Evolutionary conservation across 805 yeast genomes (phyloP).

Genomic region (Starmerella stigmatis): DNA sequence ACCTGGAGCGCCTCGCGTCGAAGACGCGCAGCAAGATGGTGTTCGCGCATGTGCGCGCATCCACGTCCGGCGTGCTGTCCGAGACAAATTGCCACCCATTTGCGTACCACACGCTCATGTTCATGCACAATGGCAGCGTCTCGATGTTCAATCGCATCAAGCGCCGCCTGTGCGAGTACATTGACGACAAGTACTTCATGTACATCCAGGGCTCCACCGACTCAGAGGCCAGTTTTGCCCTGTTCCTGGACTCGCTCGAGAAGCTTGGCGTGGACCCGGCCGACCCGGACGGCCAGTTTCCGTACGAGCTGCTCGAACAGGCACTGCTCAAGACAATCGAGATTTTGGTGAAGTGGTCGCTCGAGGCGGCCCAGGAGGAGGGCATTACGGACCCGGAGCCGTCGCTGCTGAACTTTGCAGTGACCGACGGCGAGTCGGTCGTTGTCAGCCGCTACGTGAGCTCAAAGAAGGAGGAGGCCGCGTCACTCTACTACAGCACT

Average conservation of each 20-base stretch:
- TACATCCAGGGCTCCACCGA: conserved; percentile 89
- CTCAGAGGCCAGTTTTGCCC: conserved; percentile 88
- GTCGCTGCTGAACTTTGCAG: conserved; percentile 82
- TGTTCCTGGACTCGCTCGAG: conserved; percentile 65
- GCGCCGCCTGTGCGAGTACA: conserved; percentile 55
- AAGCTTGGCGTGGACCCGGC: conserved; percentile 68
- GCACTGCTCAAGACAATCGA: conserved; percentile 69
- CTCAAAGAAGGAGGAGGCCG: conserved; percentile 87
- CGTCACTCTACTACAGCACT: conserved; percentile 86
- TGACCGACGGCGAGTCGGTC: conserved; percentile 81
- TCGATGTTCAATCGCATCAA: conserved; percentile 65
- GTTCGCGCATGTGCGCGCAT: conserved; percentile 93
- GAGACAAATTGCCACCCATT: conserved; percentile 98
- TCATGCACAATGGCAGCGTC: conserved; percentile 90
- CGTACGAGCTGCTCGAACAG: conserved; percentile 41
- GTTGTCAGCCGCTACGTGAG: conserved; percentile 84
- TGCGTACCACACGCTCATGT: conserved; percentile 73
- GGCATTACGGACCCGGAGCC: conserved; percentile 45
- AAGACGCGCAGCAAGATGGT: conserved; percentile 76
- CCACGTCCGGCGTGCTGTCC: conserved; percentile 85
- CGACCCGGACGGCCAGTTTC: conserved; percentile 42
- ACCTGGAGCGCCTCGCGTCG: conserved; percentile 71
- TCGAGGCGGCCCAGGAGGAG: conserved; percentile 39
- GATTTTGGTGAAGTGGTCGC: conserved; percentile 68
- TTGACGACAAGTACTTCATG: conserved; percentile 70